phyloP scores from a whole-genome alignment of 176 grass and related monocot species.

The Rhynchospora tenuis region DNA sequence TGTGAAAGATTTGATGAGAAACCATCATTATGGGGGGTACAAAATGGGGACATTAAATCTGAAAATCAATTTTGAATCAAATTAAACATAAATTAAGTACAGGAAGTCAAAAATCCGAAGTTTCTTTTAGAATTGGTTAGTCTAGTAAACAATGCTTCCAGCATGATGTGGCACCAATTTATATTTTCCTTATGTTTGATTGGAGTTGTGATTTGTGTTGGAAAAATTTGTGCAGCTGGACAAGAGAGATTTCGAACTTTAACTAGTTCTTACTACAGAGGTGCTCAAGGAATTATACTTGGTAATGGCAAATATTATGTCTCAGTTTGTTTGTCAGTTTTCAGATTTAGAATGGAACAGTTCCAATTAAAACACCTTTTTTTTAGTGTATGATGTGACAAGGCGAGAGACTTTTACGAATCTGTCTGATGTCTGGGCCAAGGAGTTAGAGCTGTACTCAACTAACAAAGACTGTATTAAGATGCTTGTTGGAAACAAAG shows the following conservation, averaged over 20 bases:
- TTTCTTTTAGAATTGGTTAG: not conserved
- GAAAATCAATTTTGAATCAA: not conserved
- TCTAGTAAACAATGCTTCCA: not conserved
- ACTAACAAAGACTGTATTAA: constrained; percentile 79
- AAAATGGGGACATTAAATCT: not conserved
- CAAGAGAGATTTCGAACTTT: constrained; percentile 94
- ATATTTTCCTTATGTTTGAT: not conserved
- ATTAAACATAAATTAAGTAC: not conserved
- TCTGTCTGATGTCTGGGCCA: constrained; percentile 88
- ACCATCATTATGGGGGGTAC: not conserved
- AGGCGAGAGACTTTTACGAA: constrained; percentile 84
- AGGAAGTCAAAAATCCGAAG: not conserved
- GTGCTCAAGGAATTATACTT: constrained; percentile 94
- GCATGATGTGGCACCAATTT: not conserved
- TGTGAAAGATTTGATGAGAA: not conserved
- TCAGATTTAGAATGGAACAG: not conserved
- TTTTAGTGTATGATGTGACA: constrained; percentile 96
- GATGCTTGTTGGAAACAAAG: constrained; percentile 94
- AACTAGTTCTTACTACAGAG: constrained; percentile 95
- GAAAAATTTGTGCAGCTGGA: constrained; percentile 58
- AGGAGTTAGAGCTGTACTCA: constrained; percentile 85
- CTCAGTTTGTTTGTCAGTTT: not conserved
- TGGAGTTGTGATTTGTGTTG: constrained; percentile 4
- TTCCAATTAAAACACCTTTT: not conserved
- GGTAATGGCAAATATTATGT: constrained; percentile 36